Evolutionary conservation across 768 basidiomycete genomes (phyloP), one percentile per base, ranked within the genome.

Genomic region (Boletus tomentosulus): DNA sequence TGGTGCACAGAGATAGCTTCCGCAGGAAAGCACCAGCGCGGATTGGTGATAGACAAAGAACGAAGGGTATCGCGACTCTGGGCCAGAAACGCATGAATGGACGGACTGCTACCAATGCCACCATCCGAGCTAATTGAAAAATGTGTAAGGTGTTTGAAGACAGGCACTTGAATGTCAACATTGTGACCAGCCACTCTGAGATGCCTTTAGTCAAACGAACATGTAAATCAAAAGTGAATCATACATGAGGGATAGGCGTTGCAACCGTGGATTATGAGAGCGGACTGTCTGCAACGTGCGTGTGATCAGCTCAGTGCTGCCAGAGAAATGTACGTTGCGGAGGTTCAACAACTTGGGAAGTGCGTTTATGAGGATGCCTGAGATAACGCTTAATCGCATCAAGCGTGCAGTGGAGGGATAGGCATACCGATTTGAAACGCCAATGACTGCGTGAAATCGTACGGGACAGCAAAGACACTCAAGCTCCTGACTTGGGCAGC

Each of bases 361-460:
- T 4, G 84, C 83, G 44, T 87, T 88, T 19, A 80, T 78, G 50
- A 88, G 70, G 80, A 88, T 87, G 28, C 84, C 85, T 85, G 24
- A 0, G 13, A 46, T 38, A 10, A 27, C 31, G 22, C 39, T 65
- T 43, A 55, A 6, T 34, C 33, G 46, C 16, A 48, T 13, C 30
- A 25, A 48, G 9, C 19, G 24, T 25, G 10, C n/a, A 51, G 31
- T 28, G 27, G 33, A 33, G 6, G 45, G 15, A 50, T 6, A 5
- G 11, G 54, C 69, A 15, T 58, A 85, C 85, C 83, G 22, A 80
- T 82, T 68, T 86, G 84, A 65, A 87, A 87, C 1, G 82, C 77
- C 59, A 83, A 74, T 2, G 79, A 71, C 15, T 78, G 78, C 47
- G 76, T 75, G 50, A 71, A 72, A 33, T 81, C 76, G 30, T 74